Conservation (phyloP, 345 rosid species). For the Psidium guajava region DNA sequence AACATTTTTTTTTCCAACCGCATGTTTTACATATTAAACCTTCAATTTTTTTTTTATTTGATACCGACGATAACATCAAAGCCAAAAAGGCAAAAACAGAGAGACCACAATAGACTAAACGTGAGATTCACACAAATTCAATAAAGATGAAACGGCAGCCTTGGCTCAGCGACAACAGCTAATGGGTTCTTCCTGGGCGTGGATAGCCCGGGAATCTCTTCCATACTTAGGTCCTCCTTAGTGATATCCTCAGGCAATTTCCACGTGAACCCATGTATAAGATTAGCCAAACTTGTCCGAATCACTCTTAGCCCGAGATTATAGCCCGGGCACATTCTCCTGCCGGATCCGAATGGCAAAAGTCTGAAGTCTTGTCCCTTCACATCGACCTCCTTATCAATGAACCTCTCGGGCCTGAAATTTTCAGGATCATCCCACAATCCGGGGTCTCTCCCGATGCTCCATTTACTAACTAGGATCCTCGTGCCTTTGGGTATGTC, state of each 20-base stretch:
- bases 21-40: too few relatives aligned
- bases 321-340: slow-evolving; percentile 23
- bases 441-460: slow-evolving; percentile 8
- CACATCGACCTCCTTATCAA: slow-evolving; percentile 4
- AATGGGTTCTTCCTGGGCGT: slow-evolving; percentile 4
- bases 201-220: background rate
- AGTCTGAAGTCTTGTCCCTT: slow-evolving; percentile 31
- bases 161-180: background rate
- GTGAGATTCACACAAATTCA: background rate
- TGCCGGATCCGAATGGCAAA: slow-evolving; percentile 35
- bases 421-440: slow-evolving; percentile 8
- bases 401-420: slow-evolving; percentile 16
- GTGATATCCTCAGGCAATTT: background rate
- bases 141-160: slow-evolving; percentile 3
- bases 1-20: too few relatives aligned
- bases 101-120: background rate
- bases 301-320: slow-evolving; percentile 5
- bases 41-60: background rate
- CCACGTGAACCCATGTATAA: slow-evolving; percentile 8
- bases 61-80: background rate
- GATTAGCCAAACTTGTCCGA: slow-evolving; percentile 1
- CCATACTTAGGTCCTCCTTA: background rate
- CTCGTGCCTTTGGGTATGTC: slow-evolving; percentile 11
- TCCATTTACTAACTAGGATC: slow-evolving; percentile 3
- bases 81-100: background rate